phyloP scores from a whole-genome alignment of 148 eudicot genomes.

The Silene conica region DNA sequence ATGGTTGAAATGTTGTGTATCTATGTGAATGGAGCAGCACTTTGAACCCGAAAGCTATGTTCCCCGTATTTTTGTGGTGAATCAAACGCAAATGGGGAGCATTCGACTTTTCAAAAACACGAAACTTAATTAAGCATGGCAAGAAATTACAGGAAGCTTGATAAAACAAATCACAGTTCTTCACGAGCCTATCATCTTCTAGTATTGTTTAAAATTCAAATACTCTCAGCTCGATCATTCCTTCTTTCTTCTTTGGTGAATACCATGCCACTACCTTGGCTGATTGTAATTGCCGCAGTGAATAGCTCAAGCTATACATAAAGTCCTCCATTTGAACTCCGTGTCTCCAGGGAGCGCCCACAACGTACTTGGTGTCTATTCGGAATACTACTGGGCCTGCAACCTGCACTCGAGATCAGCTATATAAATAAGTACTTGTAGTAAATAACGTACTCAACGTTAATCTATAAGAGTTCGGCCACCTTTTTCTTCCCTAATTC shows the following conservation, averaged over 20 bases:
- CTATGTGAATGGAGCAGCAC: no score
- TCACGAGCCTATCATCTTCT: neutral
- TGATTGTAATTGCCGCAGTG: slow-evolving; percentile 45
- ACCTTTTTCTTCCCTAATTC: no score
- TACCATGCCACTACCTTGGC: slow-evolving; percentile 91
- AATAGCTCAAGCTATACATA: slow-evolving; percentile 70
- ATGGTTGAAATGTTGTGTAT: no score
- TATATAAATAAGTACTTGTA: neutral
- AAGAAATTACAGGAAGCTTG: neutral
- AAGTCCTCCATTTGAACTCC: slow-evolving; percentile 55
- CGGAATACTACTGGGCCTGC: slow-evolving; percentile 73
- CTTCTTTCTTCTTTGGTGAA: slow-evolving; percentile 80
- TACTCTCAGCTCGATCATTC: slow-evolving; percentile 70
- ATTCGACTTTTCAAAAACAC: neutral
- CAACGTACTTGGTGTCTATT: slow-evolving; percentile 48
- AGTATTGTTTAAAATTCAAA: slow-evolving; percentile 44
- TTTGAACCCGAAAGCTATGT: no score
- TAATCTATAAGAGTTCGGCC: neutral
- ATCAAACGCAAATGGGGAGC: neutral
- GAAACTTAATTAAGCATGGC: neutral
- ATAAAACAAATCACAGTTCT: neutral
- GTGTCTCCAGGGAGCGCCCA: slow-evolving; percentile 32
- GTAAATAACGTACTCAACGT: no score
- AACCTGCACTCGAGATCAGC: slow-evolving; percentile 39
- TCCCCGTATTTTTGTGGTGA: no score